Conservation (phyloP, 495 filamentous ascomycete species). For the Lasiosphaeris hirsuta region DNA sequence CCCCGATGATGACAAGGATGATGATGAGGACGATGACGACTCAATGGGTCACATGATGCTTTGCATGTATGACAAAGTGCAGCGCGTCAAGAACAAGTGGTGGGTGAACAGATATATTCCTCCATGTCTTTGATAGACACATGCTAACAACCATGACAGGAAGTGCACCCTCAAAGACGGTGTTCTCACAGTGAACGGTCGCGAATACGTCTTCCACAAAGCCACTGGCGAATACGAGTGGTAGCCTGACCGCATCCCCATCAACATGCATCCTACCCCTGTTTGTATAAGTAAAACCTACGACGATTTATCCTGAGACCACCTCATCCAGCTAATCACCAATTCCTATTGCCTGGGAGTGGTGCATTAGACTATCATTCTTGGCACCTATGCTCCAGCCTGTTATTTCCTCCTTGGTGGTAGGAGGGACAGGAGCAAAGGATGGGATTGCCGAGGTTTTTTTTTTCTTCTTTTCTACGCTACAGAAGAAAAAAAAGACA, state of each 20-base stretch:
- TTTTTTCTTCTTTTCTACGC: background rate
- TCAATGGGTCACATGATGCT: constrained; percentile 81
- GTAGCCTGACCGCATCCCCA: constrained; percentile 45
- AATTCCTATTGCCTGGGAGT: too few species aligned
- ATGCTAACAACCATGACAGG: constrained; percentile 29
- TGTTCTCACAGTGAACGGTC: constrained; percentile 82
- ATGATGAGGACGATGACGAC: constrained; percentile 80
- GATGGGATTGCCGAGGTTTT: background rate
- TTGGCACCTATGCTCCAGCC: too few species aligned
- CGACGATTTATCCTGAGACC: background rate
- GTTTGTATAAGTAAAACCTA: background rate
- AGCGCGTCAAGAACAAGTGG: constrained; percentile 99
- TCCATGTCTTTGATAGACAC: background rate
- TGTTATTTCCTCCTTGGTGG: background rate
- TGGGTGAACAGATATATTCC: constrained; percentile 24
- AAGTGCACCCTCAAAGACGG: constrained; percentile 99
- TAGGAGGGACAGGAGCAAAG: background rate
- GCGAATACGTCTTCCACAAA: constrained; percentile 98
- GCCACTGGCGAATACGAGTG: constrained; percentile 96
- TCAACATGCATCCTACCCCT: background rate
- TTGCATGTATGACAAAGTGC: constrained; percentile 99
- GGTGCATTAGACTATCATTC: too few species aligned
- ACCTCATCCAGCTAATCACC: too few species aligned
- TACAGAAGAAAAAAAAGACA: background rate
- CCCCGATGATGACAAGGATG: constrained; percentile 75